Conservation (phyloP, 2,329 filamentous ascomycete species). For the Didymella sp. region DNA sequence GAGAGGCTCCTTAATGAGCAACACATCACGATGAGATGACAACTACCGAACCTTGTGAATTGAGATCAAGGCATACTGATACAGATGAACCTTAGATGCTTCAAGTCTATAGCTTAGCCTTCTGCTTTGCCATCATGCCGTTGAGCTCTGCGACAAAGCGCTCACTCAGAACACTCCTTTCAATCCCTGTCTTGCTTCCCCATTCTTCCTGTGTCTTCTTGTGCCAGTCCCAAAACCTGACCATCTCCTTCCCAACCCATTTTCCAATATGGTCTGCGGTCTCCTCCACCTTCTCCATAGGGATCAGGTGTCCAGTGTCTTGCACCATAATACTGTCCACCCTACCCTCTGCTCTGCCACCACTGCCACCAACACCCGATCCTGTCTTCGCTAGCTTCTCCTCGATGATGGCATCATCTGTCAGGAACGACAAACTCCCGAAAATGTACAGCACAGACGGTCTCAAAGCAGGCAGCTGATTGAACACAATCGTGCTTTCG, state of each 20-base stretch:
- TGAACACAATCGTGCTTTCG: constrained; percentile 65
- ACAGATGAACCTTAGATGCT: too few relatives aligned
- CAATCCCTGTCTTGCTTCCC: constrained; percentile 37
- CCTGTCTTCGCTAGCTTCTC: constrained; percentile 71
- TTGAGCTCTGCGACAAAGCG: constrained; percentile 43
- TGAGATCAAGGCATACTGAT: too few relatives aligned
- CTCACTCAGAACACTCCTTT: constrained; percentile 38
- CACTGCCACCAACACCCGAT: constrained; percentile 69
- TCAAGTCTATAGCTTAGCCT: constrained; percentile 33
- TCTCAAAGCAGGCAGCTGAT: constrained; percentile 66
- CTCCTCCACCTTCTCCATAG: constrained; percentile 76
- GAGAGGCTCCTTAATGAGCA: too few relatives aligned
- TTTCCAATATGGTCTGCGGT: constrained; percentile 63
- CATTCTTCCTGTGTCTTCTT: constrained; percentile 43
- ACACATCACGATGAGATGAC: too few relatives aligned
- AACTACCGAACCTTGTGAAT: too few relatives aligned
- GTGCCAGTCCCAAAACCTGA: constrained; percentile 47
- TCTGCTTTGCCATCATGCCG: constrained; percentile 20
- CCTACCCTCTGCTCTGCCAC: constrained; percentile 67
- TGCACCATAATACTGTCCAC: constrained; percentile 72
- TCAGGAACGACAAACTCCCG: constrained; percentile 66
- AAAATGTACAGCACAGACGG: constrained; percentile 17
- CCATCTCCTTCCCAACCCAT: constrained; percentile 51
- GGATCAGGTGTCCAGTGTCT: constrained; percentile 77
- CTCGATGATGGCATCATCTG: constrained; percentile 57